phyloP scores from a whole-genome alignment of 257 asterid species.

The Solanum lycopersicoides region DNA sequence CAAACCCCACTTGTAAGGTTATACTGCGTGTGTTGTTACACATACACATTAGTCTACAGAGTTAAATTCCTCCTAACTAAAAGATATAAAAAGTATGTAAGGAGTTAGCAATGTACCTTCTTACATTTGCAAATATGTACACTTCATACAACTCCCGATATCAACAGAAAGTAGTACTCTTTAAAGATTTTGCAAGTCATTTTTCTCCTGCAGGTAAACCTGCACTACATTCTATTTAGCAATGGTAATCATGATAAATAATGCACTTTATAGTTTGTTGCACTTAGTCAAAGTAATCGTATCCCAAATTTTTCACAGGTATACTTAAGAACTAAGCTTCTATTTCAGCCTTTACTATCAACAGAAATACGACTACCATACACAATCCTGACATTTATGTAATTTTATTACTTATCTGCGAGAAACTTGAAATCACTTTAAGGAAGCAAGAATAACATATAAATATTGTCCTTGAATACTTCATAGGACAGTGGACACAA shows the following conservation, averaged over 20 bases:
- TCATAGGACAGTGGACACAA: neutral
- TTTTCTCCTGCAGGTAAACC: neutral
- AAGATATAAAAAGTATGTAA: neutral
- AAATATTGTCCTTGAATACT: neutral
- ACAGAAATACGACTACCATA: neutral
- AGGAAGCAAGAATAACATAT: neutral
- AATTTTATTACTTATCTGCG: neutral
- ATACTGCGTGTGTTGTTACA: neutral
- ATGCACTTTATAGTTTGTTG: neutral
- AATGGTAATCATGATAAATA: neutral
- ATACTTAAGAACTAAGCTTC: neutral
- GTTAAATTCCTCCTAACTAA: neutral
- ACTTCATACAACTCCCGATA: neutral
- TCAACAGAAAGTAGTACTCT: neutral
- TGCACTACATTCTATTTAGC: neutral
- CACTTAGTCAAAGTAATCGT: neutral
- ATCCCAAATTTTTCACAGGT: neutral
- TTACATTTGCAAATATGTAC: neutral
- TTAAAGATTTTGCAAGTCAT: neutral
- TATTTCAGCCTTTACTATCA: neutral
- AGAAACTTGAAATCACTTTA: neutral
- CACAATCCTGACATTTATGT: neutral
- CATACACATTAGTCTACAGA: neutral
- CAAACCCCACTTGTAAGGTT: neutral
- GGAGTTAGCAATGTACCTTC: neutral